Conservation (phyloP, 441 rosid genomes). For the Adansonia grandidieri region DNA sequence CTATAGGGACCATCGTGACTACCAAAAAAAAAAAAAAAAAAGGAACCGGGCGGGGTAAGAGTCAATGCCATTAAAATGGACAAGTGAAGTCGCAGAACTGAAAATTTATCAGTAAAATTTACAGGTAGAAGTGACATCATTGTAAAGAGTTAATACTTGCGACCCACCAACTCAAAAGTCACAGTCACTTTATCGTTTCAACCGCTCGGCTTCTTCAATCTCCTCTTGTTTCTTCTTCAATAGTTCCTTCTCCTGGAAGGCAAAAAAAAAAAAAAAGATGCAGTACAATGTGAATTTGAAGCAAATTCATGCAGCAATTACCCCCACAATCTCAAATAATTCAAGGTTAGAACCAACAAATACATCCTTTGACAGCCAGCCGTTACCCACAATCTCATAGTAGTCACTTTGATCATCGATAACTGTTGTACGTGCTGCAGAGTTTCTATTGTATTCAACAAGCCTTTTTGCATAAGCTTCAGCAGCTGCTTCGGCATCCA, state of each 20-base stretch:
- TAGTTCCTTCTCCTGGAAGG: conserved; percentile 77
- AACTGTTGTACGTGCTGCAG: conserved; percentile 92
- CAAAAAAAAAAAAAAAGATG: conserved; percentile 18
- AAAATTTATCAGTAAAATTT: not conserved
- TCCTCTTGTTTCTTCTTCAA: conserved; percentile 75
- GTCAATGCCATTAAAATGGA: not conserved
- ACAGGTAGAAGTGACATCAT: not conserved
- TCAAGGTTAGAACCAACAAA: conserved; percentile 17
- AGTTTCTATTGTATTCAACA: conserved; percentile 83
- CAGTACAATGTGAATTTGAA: conserved; percentile 11
- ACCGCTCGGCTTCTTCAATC: conserved; percentile 80
- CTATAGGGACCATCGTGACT: not conserved
- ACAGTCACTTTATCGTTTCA: conserved; percentile 76
- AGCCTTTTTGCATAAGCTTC: conserved; percentile 93
- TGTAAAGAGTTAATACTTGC: conserved; percentile 54
- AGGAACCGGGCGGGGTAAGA: not conserved
- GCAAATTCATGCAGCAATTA: conserved; percentile 19
- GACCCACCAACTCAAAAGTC: conserved; percentile 93
- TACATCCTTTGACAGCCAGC: conserved; percentile 93
- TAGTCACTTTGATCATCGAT: conserved; percentile 97
- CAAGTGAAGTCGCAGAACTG: not conserved
- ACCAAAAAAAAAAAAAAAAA: not conserved
- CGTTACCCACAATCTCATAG: conserved; percentile 85
- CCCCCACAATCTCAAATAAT: not conserved
- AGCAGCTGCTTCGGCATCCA: conserved; percentile 82